Percentiles rank a stretch among this genome's conserved stretches.
Conservation (phyloP, 345 rosid species). For the Dipteronia dyeriana region DNA sequence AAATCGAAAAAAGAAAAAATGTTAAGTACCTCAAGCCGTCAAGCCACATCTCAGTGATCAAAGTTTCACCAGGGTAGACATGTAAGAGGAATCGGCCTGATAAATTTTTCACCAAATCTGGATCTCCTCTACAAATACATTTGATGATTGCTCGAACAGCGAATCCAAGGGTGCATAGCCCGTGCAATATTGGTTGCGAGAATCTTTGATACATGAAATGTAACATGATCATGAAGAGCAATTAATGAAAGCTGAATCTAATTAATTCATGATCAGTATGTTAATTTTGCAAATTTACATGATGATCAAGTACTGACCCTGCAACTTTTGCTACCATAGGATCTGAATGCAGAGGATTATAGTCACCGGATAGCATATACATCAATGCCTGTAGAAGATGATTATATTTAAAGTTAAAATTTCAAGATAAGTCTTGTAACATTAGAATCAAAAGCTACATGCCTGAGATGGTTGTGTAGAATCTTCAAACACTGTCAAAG, state of each 20-base stretch:
- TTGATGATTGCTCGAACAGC: conserved; percentile 81
- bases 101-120: conserved; percentile 54
- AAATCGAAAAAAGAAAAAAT: not conserved
- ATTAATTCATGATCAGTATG: no score
- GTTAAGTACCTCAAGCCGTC: conserved; percentile 60
- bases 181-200: conserved; percentile 85
- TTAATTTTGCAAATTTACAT: conserved; percentile 3
- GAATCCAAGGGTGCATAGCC: conserved; percentile 82
- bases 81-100: conserved; percentile 72
- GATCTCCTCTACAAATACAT: conserved; percentile 70
- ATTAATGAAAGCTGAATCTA: no score
- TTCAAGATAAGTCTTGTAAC: not conserved
- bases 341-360: conserved; percentile 94
- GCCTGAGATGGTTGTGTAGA: conserved; percentile 82
- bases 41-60: conserved; percentile 85
- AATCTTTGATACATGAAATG: conserved; percentile 41
- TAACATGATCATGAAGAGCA: no score
- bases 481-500: conserved; percentile 65
- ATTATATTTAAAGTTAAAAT: conserved; percentile 14
- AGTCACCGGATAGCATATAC: conserved; percentile 92
- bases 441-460: conserved; percentile 25
- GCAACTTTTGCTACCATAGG: conserved; percentile 69
- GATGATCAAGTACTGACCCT: conserved; percentile 47
- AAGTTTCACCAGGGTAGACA: conserved; percentile 84
- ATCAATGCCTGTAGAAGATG: conserved; percentile 70